These are phyloP conservation scores for Talaromyces sp. DNA, from an alignment of 2,329 filamentous ascomycete species.

Conservation along the genomic window DNA sequence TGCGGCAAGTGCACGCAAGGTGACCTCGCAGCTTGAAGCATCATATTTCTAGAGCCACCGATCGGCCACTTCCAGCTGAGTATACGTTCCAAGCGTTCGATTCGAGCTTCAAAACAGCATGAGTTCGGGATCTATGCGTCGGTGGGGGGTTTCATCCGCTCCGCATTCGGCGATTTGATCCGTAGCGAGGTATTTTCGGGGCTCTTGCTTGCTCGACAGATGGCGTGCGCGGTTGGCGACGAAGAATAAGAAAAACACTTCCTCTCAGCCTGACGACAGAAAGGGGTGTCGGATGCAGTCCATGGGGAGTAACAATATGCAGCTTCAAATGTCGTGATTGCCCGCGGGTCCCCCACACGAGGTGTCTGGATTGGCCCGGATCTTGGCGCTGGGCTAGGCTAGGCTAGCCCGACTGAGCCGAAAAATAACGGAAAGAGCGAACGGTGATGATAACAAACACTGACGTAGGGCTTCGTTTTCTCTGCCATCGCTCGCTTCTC, in stretches of 20 bases:
- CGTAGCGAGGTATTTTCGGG: neutral
- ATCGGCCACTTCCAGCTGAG: conserved; percentile 6
- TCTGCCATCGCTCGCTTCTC: conserved; percentile 1
- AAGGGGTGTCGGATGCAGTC: neutral
- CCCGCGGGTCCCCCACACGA: neutral
- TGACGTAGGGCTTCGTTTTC: conserved; percentile 11
- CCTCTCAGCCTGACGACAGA: neutral
- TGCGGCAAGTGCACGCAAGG: conserved; percentile 28
- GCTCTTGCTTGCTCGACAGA: neutral
- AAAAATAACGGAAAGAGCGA: neutral
- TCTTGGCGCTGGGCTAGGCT: neutral
- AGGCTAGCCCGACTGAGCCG: neutral
- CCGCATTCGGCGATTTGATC: conserved; percentile 10
- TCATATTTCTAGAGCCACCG: conserved; percentile 24
- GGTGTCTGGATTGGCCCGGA: neutral
- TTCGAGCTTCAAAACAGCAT: neutral
- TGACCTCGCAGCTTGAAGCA: conserved; percentile 33
- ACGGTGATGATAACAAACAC: neutral
- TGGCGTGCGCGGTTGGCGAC: neutral
- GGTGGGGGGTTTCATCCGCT: conserved; percentile 9
- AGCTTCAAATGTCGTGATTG: conserved; percentile 1
- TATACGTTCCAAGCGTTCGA: neutral
- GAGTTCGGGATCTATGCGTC: conserved; percentile 7
- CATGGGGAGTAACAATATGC: neutral
- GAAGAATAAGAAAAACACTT: neutral